These are phyloP conservation scores for Amphichorda felina DNA, from an alignment of 2,329 filamentous ascomycete genomes.

Conservation along the genomic window DNA sequence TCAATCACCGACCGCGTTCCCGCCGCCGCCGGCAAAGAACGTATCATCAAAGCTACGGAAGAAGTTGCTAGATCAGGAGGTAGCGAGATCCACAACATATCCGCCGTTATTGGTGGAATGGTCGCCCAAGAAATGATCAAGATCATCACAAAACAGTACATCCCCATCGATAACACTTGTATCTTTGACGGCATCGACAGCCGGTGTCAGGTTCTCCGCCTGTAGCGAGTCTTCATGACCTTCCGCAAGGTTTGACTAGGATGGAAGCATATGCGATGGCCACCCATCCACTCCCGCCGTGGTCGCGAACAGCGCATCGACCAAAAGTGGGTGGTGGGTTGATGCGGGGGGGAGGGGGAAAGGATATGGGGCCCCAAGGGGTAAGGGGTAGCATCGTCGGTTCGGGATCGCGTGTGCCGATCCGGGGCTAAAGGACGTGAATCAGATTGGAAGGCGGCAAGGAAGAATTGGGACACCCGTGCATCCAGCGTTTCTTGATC, in stretches of 20 bases:
- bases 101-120: slow-evolving; percentile 78
- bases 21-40: slow-evolving; percentile 34
- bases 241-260: too few species aligned
- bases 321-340: neutral
- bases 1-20: slow-evolving; percentile 29
- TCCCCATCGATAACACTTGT: slow-evolving; percentile 60
- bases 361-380: slow-evolving; percentile 1
- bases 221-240: slow-evolving; percentile 18
- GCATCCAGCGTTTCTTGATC: neutral
- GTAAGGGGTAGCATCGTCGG: slow-evolving; percentile 1
- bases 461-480: neutral
- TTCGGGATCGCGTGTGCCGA: neutral
- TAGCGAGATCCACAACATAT: slow-evolving; percentile 86
- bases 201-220: slow-evolving; percentile 44
- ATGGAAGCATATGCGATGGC: too few species aligned
- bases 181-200: slow-evolving; percentile 58
- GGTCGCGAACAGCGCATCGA: too few species aligned
- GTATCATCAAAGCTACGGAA: slow-evolving; percentile 40
- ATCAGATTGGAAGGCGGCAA: neutral
- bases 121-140: slow-evolving; percentile 98
- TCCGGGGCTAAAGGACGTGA: slow-evolving; percentile 1
- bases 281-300: too few species aligned
- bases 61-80: slow-evolving; percentile 68
- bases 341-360: neutral
- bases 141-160: slow-evolving; percentile 62